phyloP scores from a whole-genome alignment of 179 eudicot genomes.

The Pouteria campechiana region DNA sequence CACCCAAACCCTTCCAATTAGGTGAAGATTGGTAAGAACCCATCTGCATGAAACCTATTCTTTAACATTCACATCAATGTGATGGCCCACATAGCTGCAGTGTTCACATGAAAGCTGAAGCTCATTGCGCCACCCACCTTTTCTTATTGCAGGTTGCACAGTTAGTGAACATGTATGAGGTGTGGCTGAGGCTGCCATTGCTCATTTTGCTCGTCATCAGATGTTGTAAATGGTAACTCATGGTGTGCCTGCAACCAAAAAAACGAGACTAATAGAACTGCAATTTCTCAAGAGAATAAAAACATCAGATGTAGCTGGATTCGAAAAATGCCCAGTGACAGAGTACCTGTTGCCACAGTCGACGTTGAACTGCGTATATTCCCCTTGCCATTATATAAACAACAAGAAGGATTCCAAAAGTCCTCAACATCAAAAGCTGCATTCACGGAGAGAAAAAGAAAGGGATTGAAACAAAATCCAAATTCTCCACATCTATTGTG shows the following conservation, averaged over 20 bases:
- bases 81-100: constrained; percentile 2
- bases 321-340: neutral
- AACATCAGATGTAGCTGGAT: neutral
- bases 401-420: constrained; percentile 28
- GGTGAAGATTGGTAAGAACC: neutral
- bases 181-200: constrained; percentile 18
- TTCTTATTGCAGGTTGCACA: neutral
- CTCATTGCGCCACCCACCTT: constrained; percentile 1
- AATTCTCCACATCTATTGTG: too few relatives aligned
- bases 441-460: too few relatives aligned
- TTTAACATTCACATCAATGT: neutral
- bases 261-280: neutral
- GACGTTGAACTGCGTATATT: constrained; percentile 14
- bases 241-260: constrained; percentile 1
- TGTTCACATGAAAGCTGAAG: constrained; percentile 7
- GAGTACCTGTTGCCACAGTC: constrained; percentile 22
- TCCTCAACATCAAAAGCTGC: constrained; percentile 29
- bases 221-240: constrained; percentile 8
- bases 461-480: too few relatives aligned
- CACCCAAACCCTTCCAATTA: too few relatives aligned
- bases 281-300: neutral
- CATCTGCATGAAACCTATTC: neutral
- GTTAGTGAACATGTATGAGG: constrained; percentile 20
- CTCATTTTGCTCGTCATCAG: constrained; percentile 29
- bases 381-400: constrained; percentile 31